A percentile compares a stretch with the other conserved stretches of the same genome.
Evolutionary conservation across 805 yeast species (phyloP).

Genomic region (Candida orba): DNA sequence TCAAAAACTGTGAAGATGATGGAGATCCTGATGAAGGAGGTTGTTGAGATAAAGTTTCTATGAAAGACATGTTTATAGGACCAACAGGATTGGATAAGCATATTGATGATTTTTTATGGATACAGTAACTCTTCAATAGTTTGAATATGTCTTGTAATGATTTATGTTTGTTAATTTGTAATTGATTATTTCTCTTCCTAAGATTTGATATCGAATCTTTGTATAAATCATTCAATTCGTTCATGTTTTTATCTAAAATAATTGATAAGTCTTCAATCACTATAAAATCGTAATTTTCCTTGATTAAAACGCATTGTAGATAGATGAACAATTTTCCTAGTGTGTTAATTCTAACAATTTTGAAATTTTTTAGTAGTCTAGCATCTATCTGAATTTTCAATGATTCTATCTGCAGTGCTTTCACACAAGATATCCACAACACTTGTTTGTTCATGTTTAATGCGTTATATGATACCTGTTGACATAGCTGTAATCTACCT

Average conservation of each 20-base stretch:
- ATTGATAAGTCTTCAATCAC: constrained; percentile 21
- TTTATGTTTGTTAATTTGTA: constrained; percentile 7
- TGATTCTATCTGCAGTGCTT: constrained; percentile 3
- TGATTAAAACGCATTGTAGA: constrained; percentile 5
- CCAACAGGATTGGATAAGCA: constrained; percentile 14
- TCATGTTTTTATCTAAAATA: constrained; percentile 8
- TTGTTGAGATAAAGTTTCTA: constrained; percentile 7
- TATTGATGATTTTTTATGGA: constrained; percentile 12
- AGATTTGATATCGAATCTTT: background rate
- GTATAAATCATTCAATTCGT: constrained; percentile 6
- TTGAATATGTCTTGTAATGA: constrained; percentile 12
- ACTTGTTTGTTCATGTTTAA: constrained; percentile 11
- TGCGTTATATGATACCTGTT: constrained; percentile 12
- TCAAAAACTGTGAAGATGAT: constrained; percentile 1
- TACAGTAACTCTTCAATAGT: constrained; percentile 11
- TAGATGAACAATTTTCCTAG: constrained; percentile 10
- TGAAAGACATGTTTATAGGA: constrained; percentile 17
- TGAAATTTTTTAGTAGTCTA: background rate
- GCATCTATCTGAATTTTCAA: background rate
- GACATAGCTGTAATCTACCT: constrained; percentile 13
- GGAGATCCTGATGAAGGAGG: constrained; percentile 1
- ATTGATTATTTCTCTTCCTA: constrained; percentile 2
- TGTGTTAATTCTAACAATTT: constrained; percentile 5
- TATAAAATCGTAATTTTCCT: constrained; percentile 10
- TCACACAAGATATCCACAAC: constrained; percentile 20